These are phyloP conservation scores for Silene latifolia DNA, from an alignment of 148 eudicot species.

Conservation along the genomic window DNA sequence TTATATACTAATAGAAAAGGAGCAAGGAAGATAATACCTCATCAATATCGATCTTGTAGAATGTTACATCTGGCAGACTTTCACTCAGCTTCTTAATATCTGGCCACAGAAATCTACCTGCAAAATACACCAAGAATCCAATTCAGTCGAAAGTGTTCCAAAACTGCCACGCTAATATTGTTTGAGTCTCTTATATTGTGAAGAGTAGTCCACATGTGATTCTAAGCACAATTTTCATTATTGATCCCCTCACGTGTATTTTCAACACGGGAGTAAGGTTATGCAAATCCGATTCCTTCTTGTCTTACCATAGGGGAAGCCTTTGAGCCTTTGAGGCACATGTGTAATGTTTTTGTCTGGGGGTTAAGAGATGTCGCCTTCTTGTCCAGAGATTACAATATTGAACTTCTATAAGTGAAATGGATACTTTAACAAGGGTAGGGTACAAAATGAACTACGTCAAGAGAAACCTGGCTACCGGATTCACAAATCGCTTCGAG, in stretches of 20 bases:
- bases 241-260: neutral
- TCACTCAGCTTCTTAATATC: conserved; percentile 47
- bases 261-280: neutral
- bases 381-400: neutral
- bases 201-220: neutral
- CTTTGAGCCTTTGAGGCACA: neutral
- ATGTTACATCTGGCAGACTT: conserved; percentile 59
- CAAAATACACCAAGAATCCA: conserved; percentile 10
- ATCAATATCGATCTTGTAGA: conserved; percentile 88
- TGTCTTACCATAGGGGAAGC: neutral
- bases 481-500: neutral
- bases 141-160: neutral
- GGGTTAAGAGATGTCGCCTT: neutral
- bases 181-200: neutral
- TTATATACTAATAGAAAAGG: neutral
- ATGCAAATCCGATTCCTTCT: neutral
- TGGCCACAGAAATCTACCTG: conserved; percentile 40
- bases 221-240: neutral
- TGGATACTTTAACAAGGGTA: too few relatives aligned
- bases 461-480: too few relatives aligned
- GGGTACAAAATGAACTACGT: too few relatives aligned
- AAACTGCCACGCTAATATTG: neutral
- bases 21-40: conserved; percentile 36
- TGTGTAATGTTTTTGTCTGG: neutral
- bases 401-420: too few relatives aligned